phyloP scores from a whole-genome alignment of 2,329 filamentous ascomycete species.

The Calonectria ilicicola region DNA sequence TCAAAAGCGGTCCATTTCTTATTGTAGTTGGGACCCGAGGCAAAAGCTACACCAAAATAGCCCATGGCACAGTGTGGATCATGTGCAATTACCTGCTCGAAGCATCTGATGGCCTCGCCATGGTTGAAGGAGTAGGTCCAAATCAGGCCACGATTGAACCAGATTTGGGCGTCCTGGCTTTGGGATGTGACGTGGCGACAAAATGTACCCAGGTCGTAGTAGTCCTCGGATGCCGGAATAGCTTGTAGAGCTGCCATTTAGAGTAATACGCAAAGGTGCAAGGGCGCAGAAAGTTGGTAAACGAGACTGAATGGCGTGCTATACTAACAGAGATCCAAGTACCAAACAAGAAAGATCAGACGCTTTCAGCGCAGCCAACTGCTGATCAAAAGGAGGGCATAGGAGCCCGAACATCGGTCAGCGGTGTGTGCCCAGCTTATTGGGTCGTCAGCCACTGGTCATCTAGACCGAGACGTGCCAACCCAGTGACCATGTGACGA shows the following conservation, averaged over 20 bases:
- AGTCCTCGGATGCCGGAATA: constrained; percentile 5
- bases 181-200: constrained; percentile 20
- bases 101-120: constrained; percentile 65
- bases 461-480: not conserved
- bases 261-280: not conserved
- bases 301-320: not conserved
- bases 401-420: not conserved
- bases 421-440: not conserved
- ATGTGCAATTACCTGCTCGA: constrained; percentile 56
- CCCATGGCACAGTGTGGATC: constrained; percentile 54
- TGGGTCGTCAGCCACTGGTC: not conserved
- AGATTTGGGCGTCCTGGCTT: constrained; percentile 57
- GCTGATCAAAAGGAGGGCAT: not conserved
- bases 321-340: not conserved
- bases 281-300: not conserved
- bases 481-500: not conserved
- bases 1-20: constrained; percentile 39
- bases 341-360: not conserved
- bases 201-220: constrained; percentile 27
- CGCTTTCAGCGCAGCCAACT: not conserved
- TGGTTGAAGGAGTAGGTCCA: constrained; percentile 74
- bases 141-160: constrained; percentile 71
- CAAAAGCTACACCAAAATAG: constrained; percentile 66
- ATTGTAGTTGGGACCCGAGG: constrained; percentile 66
- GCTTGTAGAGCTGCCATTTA: constrained; percentile 9